These are phyloP conservation scores for Verticillium alfalfae DNA, from an alignment of 2,329 filamentous ascomycete species.

Conservation along the genomic window DNA sequence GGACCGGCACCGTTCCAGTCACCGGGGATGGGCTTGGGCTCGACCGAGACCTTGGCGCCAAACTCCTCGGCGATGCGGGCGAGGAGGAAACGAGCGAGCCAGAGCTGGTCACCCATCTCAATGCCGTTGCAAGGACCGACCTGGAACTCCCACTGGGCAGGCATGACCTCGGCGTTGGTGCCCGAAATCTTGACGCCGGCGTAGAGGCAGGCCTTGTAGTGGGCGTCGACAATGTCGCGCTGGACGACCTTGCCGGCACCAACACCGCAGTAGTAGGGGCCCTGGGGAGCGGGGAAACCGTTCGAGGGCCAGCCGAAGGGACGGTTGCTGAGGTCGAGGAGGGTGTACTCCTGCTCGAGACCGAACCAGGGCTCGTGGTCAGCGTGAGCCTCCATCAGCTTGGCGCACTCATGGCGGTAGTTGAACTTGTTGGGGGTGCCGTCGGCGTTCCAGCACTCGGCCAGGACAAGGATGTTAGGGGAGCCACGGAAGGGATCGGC, in stretches of 20 bases:
- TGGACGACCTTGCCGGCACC: slow-evolving; percentile 95
- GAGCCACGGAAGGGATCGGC: slow-evolving; percentile 85
- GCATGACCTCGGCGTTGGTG: slow-evolving; percentile 99
- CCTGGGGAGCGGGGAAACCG: slow-evolving; percentile 87
- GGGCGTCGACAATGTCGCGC: slow-evolving; percentile 94
- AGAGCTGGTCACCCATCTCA: slow-evolving; percentile 91
- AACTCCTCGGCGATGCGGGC: slow-evolving; percentile 93
- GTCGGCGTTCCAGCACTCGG: slow-evolving; percentile 91
- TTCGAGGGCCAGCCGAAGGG: slow-evolving; percentile 34
- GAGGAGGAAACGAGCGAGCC: slow-evolving; percentile 78
- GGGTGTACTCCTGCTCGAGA: slow-evolving; percentile 91
- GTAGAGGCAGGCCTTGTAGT: slow-evolving; percentile 68
- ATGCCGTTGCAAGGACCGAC: slow-evolving; percentile 88
- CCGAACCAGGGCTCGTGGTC: slow-evolving; percentile 92
- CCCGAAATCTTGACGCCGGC: slow-evolving; percentile 90
- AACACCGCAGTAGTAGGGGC: slow-evolving; percentile 88
- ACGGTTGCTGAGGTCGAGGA: slow-evolving; percentile 67
- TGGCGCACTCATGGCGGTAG: slow-evolving; percentile 85
- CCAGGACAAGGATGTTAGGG: slow-evolving; percentile 90
- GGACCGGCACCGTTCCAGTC: slow-evolving; percentile 91
- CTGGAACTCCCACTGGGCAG: slow-evolving; percentile 97
- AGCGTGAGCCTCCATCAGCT: slow-evolving; percentile 84
- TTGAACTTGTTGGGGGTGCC: slow-evolving; percentile 98
- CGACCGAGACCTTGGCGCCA: slow-evolving; percentile 88
- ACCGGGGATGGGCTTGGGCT: slow-evolving; percentile 91